Evolutionary conservation across 345 rosid genomes (phyloP), one percentile per base, ranked within the genome.

Genomic region (Mallotus nudiflorus): DNA sequence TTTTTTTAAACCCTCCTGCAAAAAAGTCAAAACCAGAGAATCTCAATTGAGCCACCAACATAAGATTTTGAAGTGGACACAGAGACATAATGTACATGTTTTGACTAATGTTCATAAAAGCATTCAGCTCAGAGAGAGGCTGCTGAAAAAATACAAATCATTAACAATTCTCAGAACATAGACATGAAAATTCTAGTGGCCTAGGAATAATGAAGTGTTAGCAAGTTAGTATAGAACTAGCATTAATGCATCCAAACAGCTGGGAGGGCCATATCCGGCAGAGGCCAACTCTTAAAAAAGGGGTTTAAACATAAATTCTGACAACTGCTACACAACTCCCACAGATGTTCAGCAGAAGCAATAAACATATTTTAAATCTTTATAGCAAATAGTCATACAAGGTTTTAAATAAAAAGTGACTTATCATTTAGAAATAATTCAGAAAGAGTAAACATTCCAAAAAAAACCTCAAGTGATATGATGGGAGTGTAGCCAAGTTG

Each of bases 1-100:
- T 82, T 82, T 87, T 72, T 78, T 77, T 64, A 94, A 72, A 68
- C 93, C 98, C 70, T 91, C 98, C 98, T 94, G 88, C 74, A 78
- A 35, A 67, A 57, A 65, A 46, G n/a, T 37, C 56, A 68, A 35
- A 55, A 9, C 18, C 19, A 37, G 49, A 10, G 9, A 3, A 73
- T 65, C 51, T 57, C 11, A 35, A 37, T 19, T 57, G n/a, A 71
- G 16, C 22, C 10, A 35, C 7, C 28, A 27, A 40, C 9, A 18
- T 19, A 51, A 14, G n/a, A 49, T 6, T 12, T 37, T 49, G 20
- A 49, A 49, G 16, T 16, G 9, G 6, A 12, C 5, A 44, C 31
- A 28, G 22, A 25, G 11, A 11, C 52, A 67, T 67, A 27, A 42
- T 3, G 20, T 45, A 45, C 39, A 54, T 27, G 40, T 19, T 53